phyloP scores from a whole-genome alignment of 306 rosid species.

The Medicago arabica region DNA sequence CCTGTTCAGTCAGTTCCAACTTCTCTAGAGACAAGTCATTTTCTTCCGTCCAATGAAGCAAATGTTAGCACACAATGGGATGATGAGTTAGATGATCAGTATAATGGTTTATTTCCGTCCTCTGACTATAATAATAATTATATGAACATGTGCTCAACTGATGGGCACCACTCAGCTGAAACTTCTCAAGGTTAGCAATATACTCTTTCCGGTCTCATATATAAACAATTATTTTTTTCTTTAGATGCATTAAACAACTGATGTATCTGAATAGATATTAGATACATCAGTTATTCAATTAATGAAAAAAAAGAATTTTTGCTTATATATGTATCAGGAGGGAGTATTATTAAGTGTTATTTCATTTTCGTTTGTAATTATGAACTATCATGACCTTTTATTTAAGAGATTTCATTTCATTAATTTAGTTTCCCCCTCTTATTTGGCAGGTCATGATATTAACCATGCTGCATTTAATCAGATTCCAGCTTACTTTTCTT shows the following conservation, averaged over 20 bases:
- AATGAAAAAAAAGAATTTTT: too few species aligned
- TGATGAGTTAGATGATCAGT: too few species aligned
- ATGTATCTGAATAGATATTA: too few species aligned
- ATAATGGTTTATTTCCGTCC: background rate
- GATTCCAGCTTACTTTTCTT: too few species aligned
- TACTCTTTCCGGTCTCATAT: too few species aligned
- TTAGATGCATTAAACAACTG: too few species aligned
- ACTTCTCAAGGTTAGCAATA: background rate
- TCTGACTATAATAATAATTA: conserved; percentile 20
- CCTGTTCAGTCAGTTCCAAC: conserved; percentile 46
- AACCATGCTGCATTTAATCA: too few species aligned
- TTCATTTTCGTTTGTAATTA: background rate
- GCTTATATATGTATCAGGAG: too few species aligned
- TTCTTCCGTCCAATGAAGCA: conserved; percentile 49
- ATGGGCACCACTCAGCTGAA: conserved; percentile 39
- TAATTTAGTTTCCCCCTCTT: background rate
- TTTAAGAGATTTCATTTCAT: background rate
- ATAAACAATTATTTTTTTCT: too few species aligned
- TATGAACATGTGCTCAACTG: conserved; percentile 58
- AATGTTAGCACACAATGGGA: background rate
- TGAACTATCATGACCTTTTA: background rate
- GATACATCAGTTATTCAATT: too few species aligned
- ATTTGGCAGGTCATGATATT: background rate
- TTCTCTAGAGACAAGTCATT: conserved; percentile 58
- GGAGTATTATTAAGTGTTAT: background rate